These are phyloP conservation scores for Euphrasia arctica DNA, from an alignment of 305 asterid genomes.

Conservation along the genomic window DNA sequence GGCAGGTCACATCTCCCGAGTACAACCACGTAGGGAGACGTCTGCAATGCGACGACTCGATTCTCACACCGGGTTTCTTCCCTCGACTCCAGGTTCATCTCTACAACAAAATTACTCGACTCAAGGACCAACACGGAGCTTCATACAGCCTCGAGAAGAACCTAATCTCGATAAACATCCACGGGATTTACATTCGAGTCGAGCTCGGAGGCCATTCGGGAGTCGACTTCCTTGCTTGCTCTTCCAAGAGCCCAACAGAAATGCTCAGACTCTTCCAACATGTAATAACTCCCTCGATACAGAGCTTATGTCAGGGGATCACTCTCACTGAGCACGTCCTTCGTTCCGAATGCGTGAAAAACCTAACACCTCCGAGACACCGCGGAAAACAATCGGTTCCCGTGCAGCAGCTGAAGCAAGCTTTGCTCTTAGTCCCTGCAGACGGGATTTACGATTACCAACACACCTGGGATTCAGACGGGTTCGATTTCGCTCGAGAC, in stretches of 20 bases:
- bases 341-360: conserved; percentile 74
- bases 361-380: conserved; percentile 61
- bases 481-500: conserved; percentile 75
- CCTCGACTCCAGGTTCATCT: conserved; percentile 60
- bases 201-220: conserved; percentile 84
- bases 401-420: conserved; percentile 60
- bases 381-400: conserved; percentile 54
- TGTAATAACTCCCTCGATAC: conserved; percentile 66
- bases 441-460: conserved; percentile 85
- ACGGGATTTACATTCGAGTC: conserved; percentile 66
- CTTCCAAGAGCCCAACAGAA: conserved; percentile 71
- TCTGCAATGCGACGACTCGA: conserved; percentile 74
- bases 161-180: conserved; percentile 59
- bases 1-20: conserved; percentile 46
- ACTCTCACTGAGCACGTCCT: conserved; percentile 59
- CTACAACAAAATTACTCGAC: conserved; percentile 64
- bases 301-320: conserved; percentile 58
- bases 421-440: conserved; percentile 79
- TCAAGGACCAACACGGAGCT: conserved; percentile 73
- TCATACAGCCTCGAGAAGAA: conserved; percentile 68
- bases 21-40: conserved; percentile 67
- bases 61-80: conserved; percentile 74
- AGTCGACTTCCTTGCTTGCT: conserved; percentile 78
- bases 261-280: conserved; percentile 74
- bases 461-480: conserved; percentile 76